Evolutionary conservation across 2,329 filamentous ascomycete genomes (phyloP).

Genomic region (Calonectria ilicicola): DNA sequence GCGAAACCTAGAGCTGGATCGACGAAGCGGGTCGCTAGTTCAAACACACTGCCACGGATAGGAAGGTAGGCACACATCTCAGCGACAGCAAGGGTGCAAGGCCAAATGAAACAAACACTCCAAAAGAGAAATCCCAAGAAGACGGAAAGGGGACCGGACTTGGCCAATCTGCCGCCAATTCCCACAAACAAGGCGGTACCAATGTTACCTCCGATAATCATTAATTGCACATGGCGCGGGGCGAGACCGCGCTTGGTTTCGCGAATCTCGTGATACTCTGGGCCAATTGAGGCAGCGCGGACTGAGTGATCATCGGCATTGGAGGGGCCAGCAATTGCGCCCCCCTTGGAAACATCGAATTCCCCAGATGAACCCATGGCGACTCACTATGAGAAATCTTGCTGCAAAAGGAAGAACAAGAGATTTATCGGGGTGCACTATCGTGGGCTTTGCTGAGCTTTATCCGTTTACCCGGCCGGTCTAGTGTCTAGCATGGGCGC

Average conservation of each 20-base stretch:
- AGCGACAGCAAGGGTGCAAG: conserved; percentile 56
- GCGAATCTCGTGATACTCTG: background rate
- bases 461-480: background rate
- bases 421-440: background rate
- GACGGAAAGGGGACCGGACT: conserved; percentile 54
- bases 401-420: background rate
- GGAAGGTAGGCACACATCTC: conserved; percentile 68
- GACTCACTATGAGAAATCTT: background rate
- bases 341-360: background rate
- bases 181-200: conserved; percentile 56
- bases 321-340: background rate
- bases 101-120: conserved; percentile 54
- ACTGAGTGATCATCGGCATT: background rate
- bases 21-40: conserved; percentile 63
- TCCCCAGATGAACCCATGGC: background rate
- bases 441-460: background rate
- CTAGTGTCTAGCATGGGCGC: background rate
- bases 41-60: conserved; percentile 64
- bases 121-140: conserved; percentile 55
- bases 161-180: conserved; percentile 52
- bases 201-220: conserved; percentile 58
- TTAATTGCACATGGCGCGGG: conserved; percentile 57
- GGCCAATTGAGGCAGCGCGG: background rate
- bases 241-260: conserved; percentile 38
- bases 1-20: conserved; percentile 67